These are phyloP conservation scores for Haplographium delicatum DNA, from an alignment of 495 filamentous ascomycete genomes.

Conservation along the genomic window DNA sequence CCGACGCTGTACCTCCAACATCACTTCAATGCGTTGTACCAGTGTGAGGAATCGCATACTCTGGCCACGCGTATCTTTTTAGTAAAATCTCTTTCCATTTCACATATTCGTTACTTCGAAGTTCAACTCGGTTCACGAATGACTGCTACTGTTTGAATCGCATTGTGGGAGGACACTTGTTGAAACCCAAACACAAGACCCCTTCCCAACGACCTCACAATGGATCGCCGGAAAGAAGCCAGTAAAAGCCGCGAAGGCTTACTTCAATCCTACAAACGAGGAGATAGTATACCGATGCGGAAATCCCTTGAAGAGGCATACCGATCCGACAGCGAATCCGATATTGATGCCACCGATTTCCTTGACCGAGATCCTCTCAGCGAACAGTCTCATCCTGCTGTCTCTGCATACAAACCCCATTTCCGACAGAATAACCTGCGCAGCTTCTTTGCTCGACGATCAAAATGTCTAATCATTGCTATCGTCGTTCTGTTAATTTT, in stretches of 20 bases:
- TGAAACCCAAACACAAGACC: too few relatives aligned
- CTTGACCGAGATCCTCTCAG: slow-evolving; percentile 20
- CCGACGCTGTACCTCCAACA: too few relatives aligned
- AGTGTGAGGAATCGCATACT: too few relatives aligned
- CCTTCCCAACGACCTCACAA: slow-evolving; percentile 8
- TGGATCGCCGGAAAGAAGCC: slow-evolving; percentile 18
- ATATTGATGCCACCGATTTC: slow-evolving; percentile 25
- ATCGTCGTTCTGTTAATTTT: slow-evolving; percentile 12
- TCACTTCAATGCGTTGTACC: too few relatives aligned
- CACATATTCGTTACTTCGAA: too few relatives aligned
- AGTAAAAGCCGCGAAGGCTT: slow-evolving; percentile 23
- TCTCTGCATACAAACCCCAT: slow-evolving; percentile 10
- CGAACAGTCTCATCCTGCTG: slow-evolving; percentile 8
- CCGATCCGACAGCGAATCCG: slow-evolving; percentile 21
- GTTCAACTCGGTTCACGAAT: too few relatives aligned
- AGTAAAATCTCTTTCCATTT: too few relatives aligned
- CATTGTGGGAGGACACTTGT: too few relatives aligned
- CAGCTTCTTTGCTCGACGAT: slow-evolving; percentile 9
- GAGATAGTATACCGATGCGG: slow-evolving; percentile 17
- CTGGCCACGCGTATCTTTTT: too few relatives aligned
- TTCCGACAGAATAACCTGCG: slow-evolving; percentile 1
- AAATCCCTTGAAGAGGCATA: slow-evolving; percentile 24
- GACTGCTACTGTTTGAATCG: too few relatives aligned
- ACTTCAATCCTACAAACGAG: slow-evolving; percentile 18
- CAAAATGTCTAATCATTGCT: slow-evolving; percentile 19